phyloP scores from a whole-genome alignment of 2,329 filamentous ascomycete genomes.

The Cladosporium colombiae region DNA sequence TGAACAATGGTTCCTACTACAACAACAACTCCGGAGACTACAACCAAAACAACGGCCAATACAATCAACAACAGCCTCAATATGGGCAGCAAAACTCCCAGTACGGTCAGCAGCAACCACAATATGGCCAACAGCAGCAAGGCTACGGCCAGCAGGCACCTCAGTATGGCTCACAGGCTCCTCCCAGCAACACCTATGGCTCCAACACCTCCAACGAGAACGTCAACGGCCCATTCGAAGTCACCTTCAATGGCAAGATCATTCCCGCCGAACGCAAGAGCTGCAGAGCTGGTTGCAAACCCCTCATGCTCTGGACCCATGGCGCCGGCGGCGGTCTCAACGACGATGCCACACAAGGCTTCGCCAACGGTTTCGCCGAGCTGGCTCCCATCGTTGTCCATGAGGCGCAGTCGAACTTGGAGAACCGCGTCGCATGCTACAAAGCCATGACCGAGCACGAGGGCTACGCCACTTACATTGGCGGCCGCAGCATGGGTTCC shows the following conservation, averaged over 20 bases:
- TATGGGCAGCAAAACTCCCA: conserved; percentile 4
- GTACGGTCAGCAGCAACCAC: background rate
- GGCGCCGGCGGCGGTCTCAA: conserved; percentile 47
- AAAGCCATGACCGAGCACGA: conserved; percentile 37
- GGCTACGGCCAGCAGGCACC: background rate
- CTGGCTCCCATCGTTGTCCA: conserved; percentile 37
- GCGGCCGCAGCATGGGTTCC: conserved; percentile 48
- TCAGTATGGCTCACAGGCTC: background rate
- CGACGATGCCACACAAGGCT: conserved; percentile 42
- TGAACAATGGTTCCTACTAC: background rate
- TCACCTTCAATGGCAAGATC: conserved; percentile 19
- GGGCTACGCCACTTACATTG: conserved; percentile 32
- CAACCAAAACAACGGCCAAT: background rate
- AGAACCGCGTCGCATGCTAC: conserved; percentile 41
- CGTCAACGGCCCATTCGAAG: conserved; percentile 17
- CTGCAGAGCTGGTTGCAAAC: background rate
- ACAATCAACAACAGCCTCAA: conserved; percentile 11
- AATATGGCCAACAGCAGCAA: conserved; percentile 13
- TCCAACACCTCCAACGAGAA: background rate
- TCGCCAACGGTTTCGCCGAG: conserved; percentile 41
- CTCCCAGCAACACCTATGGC: background rate
- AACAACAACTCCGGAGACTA: background rate
- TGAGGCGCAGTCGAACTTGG: conserved; percentile 46
- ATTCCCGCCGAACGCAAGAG: conserved; percentile 23
- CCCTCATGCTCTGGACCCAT: conserved; percentile 46